These are phyloP conservation scores for Aquilaria sinensis DNA, from an alignment of 345 rosid species.

Conservation along the genomic window DNA sequence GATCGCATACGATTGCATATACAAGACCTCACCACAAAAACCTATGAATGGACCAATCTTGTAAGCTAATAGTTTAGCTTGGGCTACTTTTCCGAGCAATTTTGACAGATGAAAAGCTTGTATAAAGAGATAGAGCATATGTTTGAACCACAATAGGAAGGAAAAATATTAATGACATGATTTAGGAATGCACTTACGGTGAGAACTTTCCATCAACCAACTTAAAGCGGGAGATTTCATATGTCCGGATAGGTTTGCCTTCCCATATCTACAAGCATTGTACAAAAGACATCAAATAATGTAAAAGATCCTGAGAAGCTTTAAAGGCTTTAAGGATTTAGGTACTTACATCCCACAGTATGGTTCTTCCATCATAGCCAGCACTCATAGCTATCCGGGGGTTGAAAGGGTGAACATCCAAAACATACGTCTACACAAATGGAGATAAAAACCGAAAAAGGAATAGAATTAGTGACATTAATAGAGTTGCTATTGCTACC, in stretches of 20 bases:
- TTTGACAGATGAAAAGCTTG: too few relatives aligned
- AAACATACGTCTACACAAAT: slow-evolving; percentile 76
- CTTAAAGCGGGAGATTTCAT: slow-evolving; percentile 86
- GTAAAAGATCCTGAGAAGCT: slow-evolving; percentile 13
- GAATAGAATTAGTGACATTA: slow-evolving; percentile 7
- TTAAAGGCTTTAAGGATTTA: slow-evolving; percentile 14
- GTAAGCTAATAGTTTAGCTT: too few relatives aligned
- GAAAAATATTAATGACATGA: background rate
- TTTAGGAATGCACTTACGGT: slow-evolving; percentile 53
- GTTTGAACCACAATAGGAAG: background rate
- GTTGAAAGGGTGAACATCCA: slow-evolving; percentile 98
- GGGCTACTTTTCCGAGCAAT: too few relatives aligned
- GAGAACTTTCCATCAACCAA: slow-evolving; percentile 99
- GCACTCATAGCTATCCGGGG: slow-evolving; percentile 99
- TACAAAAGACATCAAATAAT: slow-evolving; percentile 14
- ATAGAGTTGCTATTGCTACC: background rate
- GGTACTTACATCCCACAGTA: slow-evolving; percentile 97
- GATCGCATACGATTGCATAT: too few relatives aligned
- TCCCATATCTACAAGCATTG: slow-evolving; percentile 80
- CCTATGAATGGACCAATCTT: too few relatives aligned
- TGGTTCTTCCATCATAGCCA: slow-evolving; percentile 96
- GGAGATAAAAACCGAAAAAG: slow-evolving; percentile 8
- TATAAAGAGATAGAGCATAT: too few relatives aligned
- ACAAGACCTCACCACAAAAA: too few relatives aligned
- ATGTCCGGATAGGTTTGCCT: slow-evolving; percentile 82